phyloP scores from a whole-genome alignment of 352 stramenopile genomes.

The Globisporangium spiculum region DNA sequence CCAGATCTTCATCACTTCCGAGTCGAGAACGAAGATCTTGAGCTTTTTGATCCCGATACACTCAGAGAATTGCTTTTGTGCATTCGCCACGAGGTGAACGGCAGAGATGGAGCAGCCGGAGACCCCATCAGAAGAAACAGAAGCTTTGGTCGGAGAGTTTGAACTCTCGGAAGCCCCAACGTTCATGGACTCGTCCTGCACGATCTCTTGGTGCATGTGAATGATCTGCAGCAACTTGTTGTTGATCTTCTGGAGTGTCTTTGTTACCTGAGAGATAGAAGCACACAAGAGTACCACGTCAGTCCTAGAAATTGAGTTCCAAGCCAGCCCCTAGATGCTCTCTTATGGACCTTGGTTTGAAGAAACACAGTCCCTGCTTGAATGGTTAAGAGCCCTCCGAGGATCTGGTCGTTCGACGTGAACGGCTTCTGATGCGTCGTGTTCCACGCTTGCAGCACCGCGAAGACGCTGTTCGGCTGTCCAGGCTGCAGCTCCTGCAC shows the following conservation, averaged over 20 bases:
- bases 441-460: conserved; percentile 70
- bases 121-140: background rate
- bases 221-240: conserved; percentile 55
- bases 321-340: background rate
- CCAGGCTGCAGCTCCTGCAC: conserved; percentile 47
- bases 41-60: conserved; percentile 65
- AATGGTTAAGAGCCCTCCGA: conserved; percentile 51
- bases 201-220: conserved; percentile 43
- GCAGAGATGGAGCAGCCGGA: conserved; percentile 21
- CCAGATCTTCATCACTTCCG: conserved; percentile 49
- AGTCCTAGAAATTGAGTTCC: background rate
- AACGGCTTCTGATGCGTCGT: conserved; percentile 70
- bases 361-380: conserved; percentile 58
- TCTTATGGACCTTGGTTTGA: conserved; percentile 27
- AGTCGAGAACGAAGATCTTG: conserved; percentile 61
- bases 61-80: conserved; percentile 53
- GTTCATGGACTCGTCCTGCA: conserved; percentile 9
- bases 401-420: conserved; percentile 70
- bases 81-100: conserved; percentile 49
- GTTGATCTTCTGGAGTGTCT: conserved; percentile 57
- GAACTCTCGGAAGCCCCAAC: background rate
- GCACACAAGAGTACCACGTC: background rate
- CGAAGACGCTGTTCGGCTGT: conserved; percentile 43
- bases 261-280: conserved; percentile 17
- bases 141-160: background rate